Conservation (phyloP, 768 basidiomycete genomes). For the Leccinum arenicola region DNA sequence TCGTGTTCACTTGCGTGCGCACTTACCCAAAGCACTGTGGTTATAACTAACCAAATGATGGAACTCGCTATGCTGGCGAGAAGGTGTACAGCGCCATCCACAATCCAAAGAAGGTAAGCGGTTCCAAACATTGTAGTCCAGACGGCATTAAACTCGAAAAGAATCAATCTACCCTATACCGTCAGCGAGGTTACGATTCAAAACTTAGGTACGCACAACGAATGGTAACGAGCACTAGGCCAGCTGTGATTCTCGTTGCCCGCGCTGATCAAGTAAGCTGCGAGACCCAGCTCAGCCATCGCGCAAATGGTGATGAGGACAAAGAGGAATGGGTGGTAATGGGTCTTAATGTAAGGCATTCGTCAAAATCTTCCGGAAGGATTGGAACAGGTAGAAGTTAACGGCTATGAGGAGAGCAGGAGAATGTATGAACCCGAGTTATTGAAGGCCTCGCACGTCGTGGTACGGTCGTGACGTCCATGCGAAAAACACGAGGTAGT, state of each 20-base stretch:
- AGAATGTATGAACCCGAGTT: conserved; percentile 7
- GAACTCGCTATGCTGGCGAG: conserved; percentile 80
- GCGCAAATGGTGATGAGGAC: conserved; percentile 63
- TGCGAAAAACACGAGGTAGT: conserved; percentile 33
- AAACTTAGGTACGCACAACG: conserved; percentile 44
- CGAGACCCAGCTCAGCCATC: conserved; percentile 71
- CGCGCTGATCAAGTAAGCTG: conserved; percentile 67
- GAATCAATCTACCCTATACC: conserved; percentile 42
- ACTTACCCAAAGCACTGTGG: conserved; percentile 66
- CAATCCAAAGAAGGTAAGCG: conserved; percentile 69
- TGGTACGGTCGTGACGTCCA: conserved; percentile 27
- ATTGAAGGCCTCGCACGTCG: conserved; percentile 24
- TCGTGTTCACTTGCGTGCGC: background rate
- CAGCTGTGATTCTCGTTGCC: conserved; percentile 63
- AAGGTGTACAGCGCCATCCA: conserved; percentile 61
- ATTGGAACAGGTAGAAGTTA: conserved; percentile 11
- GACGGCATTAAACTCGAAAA: conserved; percentile 60
- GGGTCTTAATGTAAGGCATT: conserved; percentile 46
- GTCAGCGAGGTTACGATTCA: conserved; percentile 5
- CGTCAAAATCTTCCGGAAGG: conserved; percentile 12
- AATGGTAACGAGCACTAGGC: conserved; percentile 61
- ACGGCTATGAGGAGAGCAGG: conserved; percentile 12
- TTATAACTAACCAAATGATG: conserved; percentile 66
- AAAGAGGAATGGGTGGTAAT: conserved; percentile 63
- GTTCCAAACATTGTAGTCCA: conserved; percentile 76